Conservation (phyloP, 2,329 filamentous ascomycete genomes). For the Dothidotthia symphoricarpi region DNA sequence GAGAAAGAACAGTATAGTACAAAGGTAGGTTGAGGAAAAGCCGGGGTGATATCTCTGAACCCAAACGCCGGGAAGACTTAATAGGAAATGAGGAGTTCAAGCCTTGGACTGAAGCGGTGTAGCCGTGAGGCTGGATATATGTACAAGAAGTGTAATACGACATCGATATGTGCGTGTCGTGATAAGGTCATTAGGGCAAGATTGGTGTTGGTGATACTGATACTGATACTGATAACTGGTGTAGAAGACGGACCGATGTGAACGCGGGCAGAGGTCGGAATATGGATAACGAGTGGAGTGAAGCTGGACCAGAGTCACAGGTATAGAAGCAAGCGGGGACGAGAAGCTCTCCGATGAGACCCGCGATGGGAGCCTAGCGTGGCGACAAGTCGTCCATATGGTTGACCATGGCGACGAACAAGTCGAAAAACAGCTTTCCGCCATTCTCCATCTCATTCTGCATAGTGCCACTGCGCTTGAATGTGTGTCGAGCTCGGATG, state of each 20-base stretch:
- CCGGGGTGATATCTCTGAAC: slow-evolving; percentile 33
- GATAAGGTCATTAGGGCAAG: slow-evolving; percentile 10
- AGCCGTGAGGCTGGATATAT: slow-evolving; percentile 25
- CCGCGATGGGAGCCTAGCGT: slow-evolving; percentile 22
- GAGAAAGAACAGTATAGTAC: slow-evolving; percentile 29
- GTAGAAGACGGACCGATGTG: slow-evolving; percentile 1
- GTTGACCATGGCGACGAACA: slow-evolving; percentile 91
- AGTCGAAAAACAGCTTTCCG: slow-evolving; percentile 85
- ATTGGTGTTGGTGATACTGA: slow-evolving; percentile 1
- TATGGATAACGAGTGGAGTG: slow-evolving; percentile 13
- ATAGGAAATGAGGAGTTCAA: too few species aligned
- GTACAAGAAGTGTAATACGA: slow-evolving; percentile 31
- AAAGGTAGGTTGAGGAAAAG: slow-evolving; percentile 32
- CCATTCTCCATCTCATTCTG: slow-evolving; percentile 91
- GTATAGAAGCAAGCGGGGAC: slow-evolving; percentile 15
- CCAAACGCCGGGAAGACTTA: slow-evolving; percentile 24
- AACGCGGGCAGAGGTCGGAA: too few species aligned
- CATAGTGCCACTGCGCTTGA: slow-evolving; percentile 94
- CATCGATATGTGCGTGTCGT: slow-evolving; percentile 11
- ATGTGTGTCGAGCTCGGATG: slow-evolving; percentile 80
- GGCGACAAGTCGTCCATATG: slow-evolving; percentile 59
- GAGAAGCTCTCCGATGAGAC: slow-evolving; percentile 2
- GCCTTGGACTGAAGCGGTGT: slow-evolving; percentile 4
- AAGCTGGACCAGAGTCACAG: slow-evolving; percentile 11
- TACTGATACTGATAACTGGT: slow-evolving; percentile 1